These are phyloP conservation scores for Mycena maculata DNA, from an alignment of 768 basidiomycete species.

Conservation along the genomic window DNA sequence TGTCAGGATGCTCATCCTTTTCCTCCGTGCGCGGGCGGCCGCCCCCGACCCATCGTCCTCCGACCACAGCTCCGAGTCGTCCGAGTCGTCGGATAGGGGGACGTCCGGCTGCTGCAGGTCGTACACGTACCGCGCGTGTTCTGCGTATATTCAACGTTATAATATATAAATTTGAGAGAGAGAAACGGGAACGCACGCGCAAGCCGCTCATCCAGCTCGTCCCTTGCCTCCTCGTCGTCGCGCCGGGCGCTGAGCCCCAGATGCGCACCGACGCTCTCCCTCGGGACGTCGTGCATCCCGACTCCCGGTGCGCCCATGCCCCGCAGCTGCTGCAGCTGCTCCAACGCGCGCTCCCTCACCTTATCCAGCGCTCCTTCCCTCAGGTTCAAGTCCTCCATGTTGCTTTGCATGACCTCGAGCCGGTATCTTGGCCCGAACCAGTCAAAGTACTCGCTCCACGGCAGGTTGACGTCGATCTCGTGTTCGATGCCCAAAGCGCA, in stretches of 20 bases:
- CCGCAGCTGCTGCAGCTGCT: slow-evolving; percentile 57
- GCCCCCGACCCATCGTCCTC: slow-evolving; percentile 16
- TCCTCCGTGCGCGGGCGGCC: slow-evolving; percentile 43
- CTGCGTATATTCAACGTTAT: slow-evolving; percentile 52
- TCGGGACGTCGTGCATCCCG: slow-evolving; percentile 85
- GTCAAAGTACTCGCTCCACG: slow-evolving; percentile 93
- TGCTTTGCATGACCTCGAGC: slow-evolving; percentile 90
- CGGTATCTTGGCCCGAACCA: slow-evolving; percentile 98
- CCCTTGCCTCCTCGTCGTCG: slow-evolving; percentile 62
- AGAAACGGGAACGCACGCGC: slow-evolving; percentile 65
- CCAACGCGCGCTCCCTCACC: slow-evolving; percentile 62
- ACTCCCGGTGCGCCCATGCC: slow-evolving; percentile 79
- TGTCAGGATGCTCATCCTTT: slow-evolving; percentile 78
- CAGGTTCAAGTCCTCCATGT: slow-evolving; percentile 94
- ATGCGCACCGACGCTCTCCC: slow-evolving; percentile 73
- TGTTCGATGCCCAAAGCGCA: slow-evolving; percentile 89
- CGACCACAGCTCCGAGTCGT: slow-evolving; percentile 49
- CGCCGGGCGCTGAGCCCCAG: slow-evolving; percentile 59
- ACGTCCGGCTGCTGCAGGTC: slow-evolving; percentile 58
- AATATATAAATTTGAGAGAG: not conserved
- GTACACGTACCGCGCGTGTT: slow-evolving; percentile 77
- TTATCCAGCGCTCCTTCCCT: slow-evolving; percentile 82
- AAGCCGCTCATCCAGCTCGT: slow-evolving; percentile 76
- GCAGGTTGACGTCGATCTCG: slow-evolving; percentile 79
- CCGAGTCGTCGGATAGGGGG: slow-evolving; percentile 52